These are phyloP conservation scores for Populus tomentosa DNA, from an alignment of 441 rosid species.

Conservation along the genomic window DNA sequence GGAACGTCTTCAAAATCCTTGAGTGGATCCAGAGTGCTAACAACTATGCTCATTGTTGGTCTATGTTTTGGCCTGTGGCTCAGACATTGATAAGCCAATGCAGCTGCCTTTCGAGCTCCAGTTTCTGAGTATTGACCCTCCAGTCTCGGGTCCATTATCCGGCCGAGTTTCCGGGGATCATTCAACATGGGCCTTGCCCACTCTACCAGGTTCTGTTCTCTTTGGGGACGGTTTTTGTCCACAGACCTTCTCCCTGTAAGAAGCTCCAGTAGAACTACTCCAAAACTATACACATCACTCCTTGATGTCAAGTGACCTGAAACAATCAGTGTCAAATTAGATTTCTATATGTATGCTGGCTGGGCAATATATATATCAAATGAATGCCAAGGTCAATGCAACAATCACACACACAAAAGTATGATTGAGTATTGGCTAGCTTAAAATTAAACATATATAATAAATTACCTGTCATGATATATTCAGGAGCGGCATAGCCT, in stretches of 20 bases:
- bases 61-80: conserved; percentile 64
- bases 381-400: too few species aligned
- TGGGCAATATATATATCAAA: too few species aligned
- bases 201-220: conserved; percentile 58
- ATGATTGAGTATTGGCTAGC: neutral
- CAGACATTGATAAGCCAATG: conserved; percentile 57
- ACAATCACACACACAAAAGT: too few species aligned
- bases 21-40: conserved; percentile 52
- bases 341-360: neutral
- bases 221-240: conserved; percentile 48
- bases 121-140: conserved; percentile 51
- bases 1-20: conserved; percentile 47
- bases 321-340: neutral
- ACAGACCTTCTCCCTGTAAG: conserved; percentile 60
- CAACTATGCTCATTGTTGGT: conserved; percentile 60
- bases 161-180: conserved; percentile 48
- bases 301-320: conserved; percentile 77
- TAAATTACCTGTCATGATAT: conserved; percentile 69
- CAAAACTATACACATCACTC: conserved; percentile 89
- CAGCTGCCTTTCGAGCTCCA: conserved; percentile 56
- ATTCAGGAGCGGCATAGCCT: conserved; percentile 89
- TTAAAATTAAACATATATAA: neutral
- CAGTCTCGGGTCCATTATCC: conserved; percentile 64
- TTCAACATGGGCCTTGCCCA: conserved; percentile 71
- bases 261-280: conserved; percentile 74